Conservation (phyloP, 2,329 filamentous ascomycete species). For the Amauroascus niger region DNA sequence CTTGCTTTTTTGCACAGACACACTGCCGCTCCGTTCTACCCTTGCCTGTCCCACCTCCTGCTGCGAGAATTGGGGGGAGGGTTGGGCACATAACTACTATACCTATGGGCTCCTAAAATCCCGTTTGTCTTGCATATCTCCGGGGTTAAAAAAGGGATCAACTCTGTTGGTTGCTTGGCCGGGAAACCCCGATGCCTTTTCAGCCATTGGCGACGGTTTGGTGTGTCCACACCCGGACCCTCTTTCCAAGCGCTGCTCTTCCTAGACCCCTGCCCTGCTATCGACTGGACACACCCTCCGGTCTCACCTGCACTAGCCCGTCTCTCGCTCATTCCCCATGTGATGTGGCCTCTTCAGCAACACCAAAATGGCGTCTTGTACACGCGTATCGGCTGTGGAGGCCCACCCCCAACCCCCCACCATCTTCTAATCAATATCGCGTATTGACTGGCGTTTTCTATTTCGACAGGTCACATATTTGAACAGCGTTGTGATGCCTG, state of each 20-base stretch:
- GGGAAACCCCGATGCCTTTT: slow-evolving; percentile 1
- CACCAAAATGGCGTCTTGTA: not conserved
- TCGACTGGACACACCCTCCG: slow-evolving; percentile 5
- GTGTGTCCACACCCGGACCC: slow-evolving; percentile 4
- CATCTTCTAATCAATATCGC: not conserved
- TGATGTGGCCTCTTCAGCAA: slow-evolving; percentile 9
- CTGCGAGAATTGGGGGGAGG: slow-evolving; percentile 1
- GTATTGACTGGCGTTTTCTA: not conserved
- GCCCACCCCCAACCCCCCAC: not conserved
- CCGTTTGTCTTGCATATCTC: slow-evolving; percentile 5
- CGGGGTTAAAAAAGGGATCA: slow-evolving; percentile 2
- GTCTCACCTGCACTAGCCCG: slow-evolving; percentile 8
- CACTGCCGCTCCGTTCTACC: not conserved
- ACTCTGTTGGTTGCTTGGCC: slow-evolving; percentile 7
- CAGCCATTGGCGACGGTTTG: slow-evolving; percentile 5
- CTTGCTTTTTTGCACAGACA: slow-evolving; percentile 9
- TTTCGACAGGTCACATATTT: slow-evolving; percentile 54
- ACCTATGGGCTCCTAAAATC: slow-evolving; percentile 1
- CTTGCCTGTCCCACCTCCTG: not conserved
- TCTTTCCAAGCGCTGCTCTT: slow-evolving; percentile 5
- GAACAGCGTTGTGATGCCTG: slow-evolving; percentile 65
- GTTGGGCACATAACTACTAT: slow-evolving; percentile 9
- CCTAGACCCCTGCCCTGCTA: slow-evolving; percentile 6
- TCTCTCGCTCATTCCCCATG: not conserved
- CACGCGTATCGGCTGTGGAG: slow-evolving; percentile 5